A percentile compares a stretch with the other conserved stretches of the same genome.
Conservation (phyloP, 768 basidiomycete genomes). For the Leucosporidium scottii region DNA sequence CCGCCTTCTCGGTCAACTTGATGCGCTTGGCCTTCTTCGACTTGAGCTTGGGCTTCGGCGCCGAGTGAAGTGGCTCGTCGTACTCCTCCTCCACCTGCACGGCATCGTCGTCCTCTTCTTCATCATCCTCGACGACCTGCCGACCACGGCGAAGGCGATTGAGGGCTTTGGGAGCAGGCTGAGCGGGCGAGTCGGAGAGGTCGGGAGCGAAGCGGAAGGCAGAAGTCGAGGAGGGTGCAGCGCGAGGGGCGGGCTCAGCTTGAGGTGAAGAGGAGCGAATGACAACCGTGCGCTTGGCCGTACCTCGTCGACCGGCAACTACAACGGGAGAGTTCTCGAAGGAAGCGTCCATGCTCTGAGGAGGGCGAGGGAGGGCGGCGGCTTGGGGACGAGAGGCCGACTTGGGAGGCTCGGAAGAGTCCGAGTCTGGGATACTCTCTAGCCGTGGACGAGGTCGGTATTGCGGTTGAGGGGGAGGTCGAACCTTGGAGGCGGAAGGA, state of each 20-base stretch:
- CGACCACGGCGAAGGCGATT: slow-evolving; percentile 18
- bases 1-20: slow-evolving; percentile 25
- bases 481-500: not conserved
- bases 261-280: slow-evolving; percentile 21
- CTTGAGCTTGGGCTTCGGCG: not conserved
- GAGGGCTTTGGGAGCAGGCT: not conserved
- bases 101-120: not conserved
- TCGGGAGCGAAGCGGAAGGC: not conserved
- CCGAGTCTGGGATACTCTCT: slow-evolving; percentile 11
- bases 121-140: not conserved
- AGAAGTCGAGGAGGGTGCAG: not conserved
- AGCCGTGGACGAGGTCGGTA: not conserved
- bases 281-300: slow-evolving; percentile 4
- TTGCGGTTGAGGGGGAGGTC: not conserved
- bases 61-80: not conserved
- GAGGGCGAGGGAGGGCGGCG: not conserved
- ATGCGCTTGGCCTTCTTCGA: slow-evolving; percentile 2
- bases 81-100: not conserved
- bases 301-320: not conserved
- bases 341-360: not conserved
- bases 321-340: not conserved
- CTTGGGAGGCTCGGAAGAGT: not conserved
- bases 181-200: slow-evolving; percentile 1
- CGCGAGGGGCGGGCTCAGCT: not conserved
- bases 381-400: not conserved